Evolutionary conservation across 441 rosid genomes (phyloP), one percentile per base, ranked within the genome.

Genomic region (Codiaeum variegatum): DNA sequence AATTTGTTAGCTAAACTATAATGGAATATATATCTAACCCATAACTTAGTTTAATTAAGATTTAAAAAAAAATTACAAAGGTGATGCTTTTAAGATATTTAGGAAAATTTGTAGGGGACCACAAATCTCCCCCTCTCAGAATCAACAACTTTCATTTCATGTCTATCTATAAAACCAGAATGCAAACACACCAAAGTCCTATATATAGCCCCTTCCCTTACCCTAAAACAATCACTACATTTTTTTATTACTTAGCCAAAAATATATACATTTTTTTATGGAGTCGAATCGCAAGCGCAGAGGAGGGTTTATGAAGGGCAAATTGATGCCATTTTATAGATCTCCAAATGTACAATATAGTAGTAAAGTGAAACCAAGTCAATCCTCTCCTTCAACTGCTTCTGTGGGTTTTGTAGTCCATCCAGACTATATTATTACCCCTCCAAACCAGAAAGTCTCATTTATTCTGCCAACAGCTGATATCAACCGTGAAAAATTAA

Each of bases 271-370:
- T 8, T 15, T n/a, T n/a, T n/a, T n/a, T n/a, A 85, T 83, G 89
- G 89, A 87, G 47, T 46, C 83, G 21, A 79, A 49, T 81, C 71
- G 81, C 36, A 84, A 86, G 74, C 84, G 85, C 47, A 73, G 79
- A 77, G 91, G 93, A 76, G 91, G 91, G 58, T 82, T 83, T 79
- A 62, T 85, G 71, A 87, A 87, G 85, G 80, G 81, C n/a, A 87
- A 85, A 73, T n/a, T 87, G 76, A 72, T 80, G 55, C 82, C 86
- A 6, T 81, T 87, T 47, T 75, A 87, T 67, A 68, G 78, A 64
- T 67, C 83, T 9, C 44, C 81, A 23, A 71, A 75, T 1, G n/a
- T 67, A 10, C 88, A 80, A 32, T 76, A 75, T 31, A 77, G 46
- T 52, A 80, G 64, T 75, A 83, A 76, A 52, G 71, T 72, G 0